These are phyloP conservation scores for Leptomonas seymouri DNA, from an alignment of 208 protist species.

Conservation along the genomic window DNA sequence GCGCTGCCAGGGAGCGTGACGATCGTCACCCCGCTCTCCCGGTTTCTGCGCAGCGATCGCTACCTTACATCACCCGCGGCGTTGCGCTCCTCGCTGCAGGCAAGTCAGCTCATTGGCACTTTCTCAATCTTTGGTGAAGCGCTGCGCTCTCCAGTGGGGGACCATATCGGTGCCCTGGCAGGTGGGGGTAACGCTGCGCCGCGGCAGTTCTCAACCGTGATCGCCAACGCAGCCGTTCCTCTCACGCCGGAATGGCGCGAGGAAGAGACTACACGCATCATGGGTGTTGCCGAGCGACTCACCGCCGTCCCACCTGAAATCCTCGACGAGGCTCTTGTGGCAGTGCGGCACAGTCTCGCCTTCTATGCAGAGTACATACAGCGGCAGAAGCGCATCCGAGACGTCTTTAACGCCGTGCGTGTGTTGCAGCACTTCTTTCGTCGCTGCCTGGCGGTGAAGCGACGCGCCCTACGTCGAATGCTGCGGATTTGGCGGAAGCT, in stretches of 20 bases:
- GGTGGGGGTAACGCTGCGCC: not conserved
- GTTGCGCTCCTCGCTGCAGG: constrained; percentile 1
- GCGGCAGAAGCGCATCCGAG: constrained; percentile 20
- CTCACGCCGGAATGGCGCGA: not conserved
- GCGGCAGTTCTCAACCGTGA: not conserved
- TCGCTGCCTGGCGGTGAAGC: constrained; percentile 50
- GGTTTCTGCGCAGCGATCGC: constrained; percentile 16
- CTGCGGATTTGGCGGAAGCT: constrained; percentile 58
- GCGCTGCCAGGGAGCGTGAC: constrained; percentile 34
- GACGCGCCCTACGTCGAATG: constrained; percentile 68
- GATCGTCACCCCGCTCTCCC: constrained; percentile 9
- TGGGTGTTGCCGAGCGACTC: constrained; percentile 16
- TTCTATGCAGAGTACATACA: constrained; percentile 35
- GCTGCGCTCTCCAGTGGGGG: not conserved
- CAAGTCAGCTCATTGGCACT: not conserved
- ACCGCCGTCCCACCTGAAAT: constrained; percentile 16
- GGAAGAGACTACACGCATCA: constrained; percentile 2
- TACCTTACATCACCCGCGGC: not conserved
- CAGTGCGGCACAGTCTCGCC: constrained; percentile 19
- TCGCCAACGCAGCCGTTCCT: not conserved
- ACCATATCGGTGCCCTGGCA: not conserved
- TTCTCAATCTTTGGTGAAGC: not conserved
- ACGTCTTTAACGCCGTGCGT: constrained; percentile 38
- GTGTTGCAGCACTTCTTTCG: constrained; percentile 79
- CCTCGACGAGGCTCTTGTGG: constrained; percentile 21